Conservation (phyloP, 768 basidiomycete genomes). For the Lactarius psammicola region DNA sequence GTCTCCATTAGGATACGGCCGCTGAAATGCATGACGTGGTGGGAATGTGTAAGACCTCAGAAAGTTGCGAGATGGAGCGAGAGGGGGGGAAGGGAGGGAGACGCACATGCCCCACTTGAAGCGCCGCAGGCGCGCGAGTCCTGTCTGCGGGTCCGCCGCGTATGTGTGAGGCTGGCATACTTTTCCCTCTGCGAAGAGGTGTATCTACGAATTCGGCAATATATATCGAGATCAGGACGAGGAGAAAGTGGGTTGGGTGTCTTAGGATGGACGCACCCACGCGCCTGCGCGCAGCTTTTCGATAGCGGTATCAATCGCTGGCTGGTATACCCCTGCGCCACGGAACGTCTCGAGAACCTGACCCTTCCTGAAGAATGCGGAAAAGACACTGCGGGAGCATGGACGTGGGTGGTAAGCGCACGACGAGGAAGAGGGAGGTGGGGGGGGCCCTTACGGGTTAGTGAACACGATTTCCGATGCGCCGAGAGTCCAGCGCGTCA, state of each 20-base stretch:
- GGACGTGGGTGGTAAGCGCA: slow-evolving; percentile 33
- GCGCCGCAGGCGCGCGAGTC: slow-evolving; percentile 54
- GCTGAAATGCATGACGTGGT: slow-evolving; percentile 40
- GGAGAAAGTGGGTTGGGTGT: neutral
- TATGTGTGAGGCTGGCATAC: slow-evolving; percentile 72
- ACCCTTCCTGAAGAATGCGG: slow-evolving; percentile 81
- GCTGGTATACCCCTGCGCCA: slow-evolving; percentile 86
- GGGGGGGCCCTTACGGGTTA: slow-evolving; percentile 59
- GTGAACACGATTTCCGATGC: slow-evolving; percentile 95
- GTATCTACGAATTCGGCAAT: slow-evolving; percentile 52
- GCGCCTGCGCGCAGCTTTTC: slow-evolving; percentile 74
- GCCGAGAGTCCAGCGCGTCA: slow-evolving; percentile 88
- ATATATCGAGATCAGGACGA: too few species aligned
- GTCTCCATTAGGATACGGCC: slow-evolving; percentile 80
- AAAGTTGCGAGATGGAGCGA: neutral
- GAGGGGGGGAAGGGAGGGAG: neutral
- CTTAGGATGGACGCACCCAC: slow-evolving; percentile 61
- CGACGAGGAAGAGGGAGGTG: slow-evolving; percentile 7
- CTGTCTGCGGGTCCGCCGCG: slow-evolving; percentile 37
- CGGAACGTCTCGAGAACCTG: slow-evolving; percentile 92
- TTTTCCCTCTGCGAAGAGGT: slow-evolving; percentile 88
- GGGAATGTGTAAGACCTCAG: neutral
- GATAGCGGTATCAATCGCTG: slow-evolving; percentile 81
- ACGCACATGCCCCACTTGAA: slow-evolving; percentile 98
- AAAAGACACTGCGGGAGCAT: slow-evolving; percentile 57